Evolutionary conservation across 371 early-diverging fungal species (phyloP), one percentile per base, ranked within the genome.

Genomic region (Apophysomyces variabilis): DNA sequence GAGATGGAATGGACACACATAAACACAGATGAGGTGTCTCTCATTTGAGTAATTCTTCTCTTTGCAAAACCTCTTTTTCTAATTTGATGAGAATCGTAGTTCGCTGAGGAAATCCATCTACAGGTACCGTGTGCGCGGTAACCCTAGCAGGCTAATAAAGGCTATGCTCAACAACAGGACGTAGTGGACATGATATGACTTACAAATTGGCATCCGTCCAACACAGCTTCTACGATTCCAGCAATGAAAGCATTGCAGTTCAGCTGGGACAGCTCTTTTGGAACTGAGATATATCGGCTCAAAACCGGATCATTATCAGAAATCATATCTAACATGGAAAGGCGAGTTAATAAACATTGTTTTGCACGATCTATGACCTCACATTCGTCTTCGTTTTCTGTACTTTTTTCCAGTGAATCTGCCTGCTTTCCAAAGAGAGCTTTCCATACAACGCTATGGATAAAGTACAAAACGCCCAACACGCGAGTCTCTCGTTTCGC

Each of bases 341-440:
- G 6, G 13, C 5, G 47, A 38, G 39, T 35, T 26, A 62, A 38
- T n/a, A 32, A 50, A 58, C 44, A 14, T 11, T 41, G 4, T 57
- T 5, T 16, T 16, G 6, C 39, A 37, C 37, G 1, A 61, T 41
- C 16, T 14, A 3, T 3, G 32, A 13, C 26, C 82, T 62, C 83
- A 92, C 93, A 98, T 87, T 98, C 97, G 66, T 98, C 98, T 47
- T 96, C 95, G 68, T 90, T 89, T 59, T 98, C 97, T 4, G 96
- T 96, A 63, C 93, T 91, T 72, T 93, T 93, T 70, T 96, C 96
- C 44, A 96, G 82, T 39, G 97, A 92, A 80, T 98, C 97, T 5
- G 97, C 97, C 65, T 87, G 88, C 72, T 96, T 96, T 57, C 95
- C 96, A 84, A 98, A 98, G 67, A 98, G 74, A 0, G 85, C 75